A percentile compares a stretch with the other conserved stretches of the same genome.
phyloP scores from a whole-genome alignment of 805 yeast species.

The Tetrapisispora pingtungensis region DNA sequence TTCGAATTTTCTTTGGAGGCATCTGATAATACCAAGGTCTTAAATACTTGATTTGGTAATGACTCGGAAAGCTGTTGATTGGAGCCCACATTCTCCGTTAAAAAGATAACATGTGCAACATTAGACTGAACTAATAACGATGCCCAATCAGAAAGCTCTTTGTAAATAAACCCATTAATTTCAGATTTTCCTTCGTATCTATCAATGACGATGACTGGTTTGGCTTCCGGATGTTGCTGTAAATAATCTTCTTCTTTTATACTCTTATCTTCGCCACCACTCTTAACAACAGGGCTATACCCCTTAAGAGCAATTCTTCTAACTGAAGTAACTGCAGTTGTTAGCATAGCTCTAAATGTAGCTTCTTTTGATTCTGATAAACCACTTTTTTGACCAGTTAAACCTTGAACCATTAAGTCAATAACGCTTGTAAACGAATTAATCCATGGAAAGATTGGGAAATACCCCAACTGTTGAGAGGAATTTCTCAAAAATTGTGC shows the following conservation, averaged over 20 bases:
- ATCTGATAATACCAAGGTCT: constrained; percentile 64
- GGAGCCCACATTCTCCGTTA: constrained; percentile 79
- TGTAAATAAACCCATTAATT: constrained; percentile 55
- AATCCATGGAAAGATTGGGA: constrained; percentile 90
- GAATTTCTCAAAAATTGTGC: constrained; percentile 53
- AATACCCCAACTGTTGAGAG: constrained; percentile 77
- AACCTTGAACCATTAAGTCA: constrained; percentile 79
- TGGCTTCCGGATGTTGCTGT: constrained; percentile 73
- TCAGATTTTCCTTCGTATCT: constrained; percentile 55
- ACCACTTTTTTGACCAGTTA: constrained; percentile 92
- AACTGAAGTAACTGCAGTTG: constrained; percentile 63
- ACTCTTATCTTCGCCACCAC: constrained; percentile 25
- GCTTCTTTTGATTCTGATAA: constrained; percentile 72
- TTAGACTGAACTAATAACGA: constrained; percentile 65
- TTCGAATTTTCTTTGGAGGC: constrained; percentile 65
- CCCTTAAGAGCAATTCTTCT: constrained; percentile 49
- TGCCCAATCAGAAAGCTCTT: constrained; percentile 82
- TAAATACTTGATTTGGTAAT: constrained; percentile 81
- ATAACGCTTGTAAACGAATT: constrained; percentile 66
- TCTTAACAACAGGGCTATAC: constrained; percentile 28
- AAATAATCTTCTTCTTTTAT: constrained; percentile 71
- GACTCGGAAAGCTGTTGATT: constrained; percentile 57
- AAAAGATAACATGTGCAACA: constrained; percentile 79
- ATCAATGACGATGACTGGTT: constrained; percentile 79
- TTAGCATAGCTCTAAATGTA: constrained; percentile 71